These are phyloP conservation scores for Saccharomyces pastorianus DNA, from an alignment of 1,139 yeast species.

Conservation along the genomic window DNA sequence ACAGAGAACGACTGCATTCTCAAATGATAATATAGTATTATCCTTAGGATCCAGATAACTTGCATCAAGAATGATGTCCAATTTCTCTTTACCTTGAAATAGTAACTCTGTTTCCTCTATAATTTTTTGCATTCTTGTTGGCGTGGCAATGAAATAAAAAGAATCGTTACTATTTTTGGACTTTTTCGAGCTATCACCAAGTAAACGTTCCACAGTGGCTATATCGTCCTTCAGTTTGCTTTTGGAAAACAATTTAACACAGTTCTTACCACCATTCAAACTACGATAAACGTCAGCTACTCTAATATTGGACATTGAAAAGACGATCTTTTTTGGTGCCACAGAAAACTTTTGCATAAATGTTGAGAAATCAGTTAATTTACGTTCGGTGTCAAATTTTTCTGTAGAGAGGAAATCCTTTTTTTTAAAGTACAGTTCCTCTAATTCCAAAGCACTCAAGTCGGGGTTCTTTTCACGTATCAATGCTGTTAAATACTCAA, in stretches of 20 bases:
- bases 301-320: constrained; percentile 29
- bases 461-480: constrained; percentile 29
- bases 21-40: constrained; percentile 25
- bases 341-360: constrained; percentile 25
- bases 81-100: constrained; percentile 43
- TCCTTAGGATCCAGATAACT: constrained; percentile 51
- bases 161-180: constrained; percentile 12
- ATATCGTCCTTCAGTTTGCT: constrained; percentile 54
- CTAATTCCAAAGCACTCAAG: constrained; percentile 30
- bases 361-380: constrained; percentile 19
- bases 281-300: constrained; percentile 35
- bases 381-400: constrained; percentile 21
- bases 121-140: constrained; percentile 49
- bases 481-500: constrained; percentile 27
- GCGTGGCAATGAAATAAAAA: constrained; percentile 46
- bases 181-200: constrained; percentile 10
- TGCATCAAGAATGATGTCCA: constrained; percentile 52
- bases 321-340: constrained; percentile 26
- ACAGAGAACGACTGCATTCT: constrained; percentile 22
- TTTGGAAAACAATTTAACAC: constrained; percentile 54
- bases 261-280: constrained; percentile 40
- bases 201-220: constrained; percentile 29
- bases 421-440: constrained; percentile 29
- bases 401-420: constrained; percentile 26
- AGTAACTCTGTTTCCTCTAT: constrained; percentile 37